These are phyloP conservation scores for Rhytidhysteron rufulum DNA, from an alignment of 2,329 filamentous ascomycete genomes.

Conservation along the genomic window DNA sequence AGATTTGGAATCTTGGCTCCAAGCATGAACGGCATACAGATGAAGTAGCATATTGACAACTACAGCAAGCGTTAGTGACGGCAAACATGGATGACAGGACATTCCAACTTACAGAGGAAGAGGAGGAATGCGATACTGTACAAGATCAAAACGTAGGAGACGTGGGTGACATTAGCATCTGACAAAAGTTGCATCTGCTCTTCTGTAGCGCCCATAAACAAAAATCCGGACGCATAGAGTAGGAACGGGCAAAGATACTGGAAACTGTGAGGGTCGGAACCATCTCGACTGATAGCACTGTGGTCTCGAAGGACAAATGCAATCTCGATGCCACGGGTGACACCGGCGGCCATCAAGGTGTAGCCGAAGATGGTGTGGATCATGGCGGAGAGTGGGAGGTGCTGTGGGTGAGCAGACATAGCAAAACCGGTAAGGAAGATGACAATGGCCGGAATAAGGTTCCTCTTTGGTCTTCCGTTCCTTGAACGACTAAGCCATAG, in stretches of 20 bases:
- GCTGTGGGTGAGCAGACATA: conserved; percentile 89
- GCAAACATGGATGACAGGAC: conserved; percentile 4
- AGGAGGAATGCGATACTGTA: conserved; percentile 87
- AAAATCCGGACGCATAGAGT: conserved; percentile 85
- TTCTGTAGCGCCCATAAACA: conserved; percentile 97
- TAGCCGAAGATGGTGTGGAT: conserved; percentile 90
- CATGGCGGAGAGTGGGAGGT: conserved; percentile 77
- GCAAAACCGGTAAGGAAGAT: conserved; percentile 91
- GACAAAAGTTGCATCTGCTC: conserved; percentile 85
- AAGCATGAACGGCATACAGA: conserved; percentile 68
- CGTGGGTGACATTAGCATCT: conserved; percentile 73
- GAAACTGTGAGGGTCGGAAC: conserved; percentile 67
- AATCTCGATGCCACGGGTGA: conserved; percentile 85
- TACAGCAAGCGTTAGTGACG: conserved; percentile 23
- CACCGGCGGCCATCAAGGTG: conserved; percentile 85
- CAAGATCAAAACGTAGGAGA: conserved; percentile 87
- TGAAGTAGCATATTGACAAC: conserved; percentile 80
- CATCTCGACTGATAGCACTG: conserved; percentile 61
- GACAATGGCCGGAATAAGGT: conserved; percentile 88
- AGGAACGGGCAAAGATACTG: conserved; percentile 70
- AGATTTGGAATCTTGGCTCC: conserved; percentile 37
- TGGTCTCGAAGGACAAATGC: conserved; percentile 79
- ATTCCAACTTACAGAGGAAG: conserved; percentile 66
- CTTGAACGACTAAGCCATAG: conserved; percentile 86
- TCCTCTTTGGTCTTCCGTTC: conserved; percentile 81